Evolutionary conservation across 148 eudicot species (phyloP).

Genomic region (Diospyros kaki): DNA sequence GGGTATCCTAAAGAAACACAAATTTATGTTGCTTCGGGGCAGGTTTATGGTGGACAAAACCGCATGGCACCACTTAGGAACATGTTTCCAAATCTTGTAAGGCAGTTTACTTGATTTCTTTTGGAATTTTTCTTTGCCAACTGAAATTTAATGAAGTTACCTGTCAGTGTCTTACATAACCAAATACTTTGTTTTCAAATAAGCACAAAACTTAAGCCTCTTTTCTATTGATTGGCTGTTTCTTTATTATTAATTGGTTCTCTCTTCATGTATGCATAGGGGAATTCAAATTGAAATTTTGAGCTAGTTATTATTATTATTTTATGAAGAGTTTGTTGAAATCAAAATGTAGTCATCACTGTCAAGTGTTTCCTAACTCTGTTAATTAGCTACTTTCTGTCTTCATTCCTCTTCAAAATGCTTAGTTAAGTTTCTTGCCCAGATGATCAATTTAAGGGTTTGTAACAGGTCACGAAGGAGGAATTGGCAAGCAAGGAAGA

Average conservation of each 20-base stretch:
- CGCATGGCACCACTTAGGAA: constrained; percentile 98
- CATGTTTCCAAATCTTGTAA: constrained; percentile 98
- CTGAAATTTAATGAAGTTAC: background rate
- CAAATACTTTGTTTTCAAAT: background rate
- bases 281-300: background rate
- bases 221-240: background rate
- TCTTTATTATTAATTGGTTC: too few relatives aligned
- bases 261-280: too few relatives aligned
- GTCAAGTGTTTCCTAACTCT: too few relatives aligned
- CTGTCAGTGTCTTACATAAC: background rate
- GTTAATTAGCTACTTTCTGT: too few relatives aligned
- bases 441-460: constrained; percentile 7
- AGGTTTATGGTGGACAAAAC: constrained; percentile 97
- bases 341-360: too few relatives aligned
- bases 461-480: constrained; percentile 86
- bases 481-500: constrained; percentile 83
- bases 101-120: constrained; percentile 18
- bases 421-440: background rate
- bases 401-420: background rate
- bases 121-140: constrained; percentile 4
- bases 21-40: constrained; percentile 98
- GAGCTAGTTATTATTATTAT: background rate
- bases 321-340: too few relatives aligned
- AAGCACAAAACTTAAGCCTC: background rate
- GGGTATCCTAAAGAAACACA: constrained; percentile 97